Base-by-base conservation (phyloP, 2,329 filamentous ascomycete species). In the Calonectria naviculata region DNA sequence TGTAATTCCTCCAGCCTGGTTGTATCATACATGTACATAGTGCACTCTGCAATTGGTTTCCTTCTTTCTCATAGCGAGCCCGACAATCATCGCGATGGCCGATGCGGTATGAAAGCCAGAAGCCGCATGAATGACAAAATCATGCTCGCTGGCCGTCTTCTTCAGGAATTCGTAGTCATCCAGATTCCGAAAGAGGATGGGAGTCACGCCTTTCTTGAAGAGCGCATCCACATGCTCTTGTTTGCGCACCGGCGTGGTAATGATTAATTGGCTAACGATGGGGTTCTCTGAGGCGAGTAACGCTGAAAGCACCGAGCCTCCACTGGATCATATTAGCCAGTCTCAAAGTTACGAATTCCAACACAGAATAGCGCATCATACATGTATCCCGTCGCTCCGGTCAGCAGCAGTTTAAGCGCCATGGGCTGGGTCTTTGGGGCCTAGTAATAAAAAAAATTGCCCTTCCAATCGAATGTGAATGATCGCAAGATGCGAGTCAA, bases 341-440 rank as follows among this genome's bases (percentile, higher is more conserved):
- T 26, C 19, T 10, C 26, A 38, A 10, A 5, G n/a, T 3, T 8
- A 10, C 31, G 10, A n/a, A 13, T 15, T 10, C 10, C 4, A 8
- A 7, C 19, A 21, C 54, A 12, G 9, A 41, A 2, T 24, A 6
- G 19, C 4, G 17, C 17, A 13, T 38, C 21, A 67, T 65, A 71
- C 65, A 73, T 52, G 0, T 73, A 74, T 17, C 71, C 68, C 1
- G 67, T 69, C 1, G 65, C 71, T n/a, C 72, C 67, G 3, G 65
- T 74, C 0, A 69, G 7, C 6, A 74, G 65, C 12, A 73, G 26
- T 3, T 29, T 68, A 26, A 28, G 17, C 31, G 47, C 60, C n/a
- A 65, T 19, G 56, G 67, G 63, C 13, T 24, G 12, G 13, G 19
- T 26, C 34, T 12, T 12, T 15, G 2, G 29, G 1, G 7, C 19